Base-by-base conservation (phyloP, 352 stramenopile species). In the Phytophthora capsici region DNA sequence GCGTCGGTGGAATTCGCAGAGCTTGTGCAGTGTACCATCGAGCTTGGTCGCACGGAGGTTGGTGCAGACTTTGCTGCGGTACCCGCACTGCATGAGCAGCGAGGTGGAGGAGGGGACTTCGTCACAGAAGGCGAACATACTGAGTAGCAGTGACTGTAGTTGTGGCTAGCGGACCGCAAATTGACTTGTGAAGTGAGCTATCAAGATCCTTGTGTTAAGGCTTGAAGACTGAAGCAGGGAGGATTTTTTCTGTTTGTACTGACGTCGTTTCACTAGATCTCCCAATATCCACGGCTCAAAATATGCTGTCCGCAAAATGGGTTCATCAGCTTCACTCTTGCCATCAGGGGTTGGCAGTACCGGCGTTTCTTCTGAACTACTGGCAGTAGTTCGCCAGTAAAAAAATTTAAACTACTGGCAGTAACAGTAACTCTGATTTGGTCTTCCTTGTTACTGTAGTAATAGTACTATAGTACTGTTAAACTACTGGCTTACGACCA, bases 11-110 rank as follows among this genome's bases (percentile, higher is more conserved):
- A 82, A 73, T 26, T 90, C 78, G 49, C 81, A 90, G 22, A 86
- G 68, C 17, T 77, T 78, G 71, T 90, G 81, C 14, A 86, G 55
- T 1, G 71, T 73, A 5, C 81, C 78, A 17, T 82, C 79, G 22
- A 78, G 43, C 52, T 88, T 88, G 19, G 71, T 73, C 14, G 75
- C 71, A 46, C 81, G 78, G 3, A 58, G 47, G 43, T 78, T 77
- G 34, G 66, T 74, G 64, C 81, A 90, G 48, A 78, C 61, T 52
- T 88, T 90, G 62, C 76, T 86, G 13, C 76, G 70, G 49, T 90
- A 90, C 5, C 56, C 44, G 22, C 69, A 77, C 55, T 60, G 56
- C 54, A 73, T 54, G n/a, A 73, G 55, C 45, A 70, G 43, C n/a
- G 45, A 59, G 16, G 48, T 57, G 16, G 52, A 61, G 2, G 58